A percentile compares a stretch with the other conserved stretches of the same genome.
These are phyloP conservation scores for Geotrichum macrosporum DNA, from an alignment of 1,139 yeast genomes.

Conservation along the genomic window DNA sequence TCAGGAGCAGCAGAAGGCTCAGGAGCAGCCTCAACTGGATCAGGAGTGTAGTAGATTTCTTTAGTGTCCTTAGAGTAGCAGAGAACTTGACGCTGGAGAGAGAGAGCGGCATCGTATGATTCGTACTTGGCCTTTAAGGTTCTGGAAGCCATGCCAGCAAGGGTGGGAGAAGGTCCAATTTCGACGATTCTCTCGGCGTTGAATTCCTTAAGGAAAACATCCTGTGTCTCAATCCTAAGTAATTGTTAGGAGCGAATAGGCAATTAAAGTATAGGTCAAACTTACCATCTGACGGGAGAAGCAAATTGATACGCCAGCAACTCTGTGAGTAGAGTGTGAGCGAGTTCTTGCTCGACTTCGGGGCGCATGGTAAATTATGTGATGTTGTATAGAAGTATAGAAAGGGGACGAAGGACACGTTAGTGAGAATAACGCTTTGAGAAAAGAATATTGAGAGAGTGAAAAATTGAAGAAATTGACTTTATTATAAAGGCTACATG, in stretches of 20 bases:
- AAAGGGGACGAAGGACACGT: no score
- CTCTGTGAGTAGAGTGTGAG: slow-evolving; percentile 91
- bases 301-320: slow-evolving; percentile 97
- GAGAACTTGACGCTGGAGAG: slow-evolving; percentile 92
- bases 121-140: slow-evolving; percentile 95
- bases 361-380: slow-evolving; percentile 63
- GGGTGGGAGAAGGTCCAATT: slow-evolving; percentile 97
- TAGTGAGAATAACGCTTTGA: no score
- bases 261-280: slow-evolving; percentile 7
- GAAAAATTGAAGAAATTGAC: neutral
- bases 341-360: slow-evolving; percentile 95
- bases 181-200: slow-evolving; percentile 97
- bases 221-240: slow-evolving; percentile 83
- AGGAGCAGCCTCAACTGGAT: slow-evolving; percentile 27
- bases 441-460: no score
- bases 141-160: slow-evolving; percentile 97
- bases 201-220: slow-evolving; percentile 88
- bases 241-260: slow-evolving; percentile 1
- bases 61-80: slow-evolving; percentile 94
- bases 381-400: neutral
- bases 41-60: slow-evolving; percentile 41
- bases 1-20: neutral
- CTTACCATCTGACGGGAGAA: slow-evolving; percentile 93
- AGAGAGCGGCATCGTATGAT: slow-evolving; percentile 94
- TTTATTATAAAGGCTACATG: no score